Conservation (phyloP, 176 grass and related monocot genomes). For the Carex parvula region DNA sequence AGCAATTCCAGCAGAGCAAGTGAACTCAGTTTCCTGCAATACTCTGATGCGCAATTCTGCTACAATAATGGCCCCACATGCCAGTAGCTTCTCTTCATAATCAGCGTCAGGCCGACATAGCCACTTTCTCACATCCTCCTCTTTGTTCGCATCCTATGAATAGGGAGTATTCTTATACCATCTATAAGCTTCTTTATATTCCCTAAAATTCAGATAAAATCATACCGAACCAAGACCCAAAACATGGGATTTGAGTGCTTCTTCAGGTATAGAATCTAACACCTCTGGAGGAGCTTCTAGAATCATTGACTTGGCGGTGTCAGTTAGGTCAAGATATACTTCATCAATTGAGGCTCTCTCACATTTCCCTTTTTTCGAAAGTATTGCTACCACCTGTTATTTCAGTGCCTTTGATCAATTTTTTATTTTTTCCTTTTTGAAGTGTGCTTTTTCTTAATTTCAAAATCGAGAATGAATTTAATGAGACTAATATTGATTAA, state of each 20-base stretch:
- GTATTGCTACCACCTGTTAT: conserved; percentile 66
- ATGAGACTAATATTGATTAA: neutral
- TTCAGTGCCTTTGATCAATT: neutral
- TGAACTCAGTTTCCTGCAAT: conserved; percentile 77
- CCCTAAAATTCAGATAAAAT: neutral
- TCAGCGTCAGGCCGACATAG: conserved; percentile 51
- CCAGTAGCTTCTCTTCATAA: conserved; percentile 68
- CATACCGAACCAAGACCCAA: conserved; percentile 45
- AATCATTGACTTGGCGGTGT: conserved; percentile 74
- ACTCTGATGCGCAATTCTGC: conserved; percentile 65
- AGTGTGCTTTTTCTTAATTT: neutral
- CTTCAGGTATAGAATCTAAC: conserved; percentile 42
- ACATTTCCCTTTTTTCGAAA: conserved; percentile 75
- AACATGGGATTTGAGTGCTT: conserved; percentile 71
- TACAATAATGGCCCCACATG: conserved; percentile 86
- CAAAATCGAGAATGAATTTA: neutral
- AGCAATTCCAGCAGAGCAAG: conserved; percentile 90
- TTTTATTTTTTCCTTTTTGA: neutral
- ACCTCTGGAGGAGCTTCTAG: conserved; percentile 51
- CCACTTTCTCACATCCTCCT: conserved; percentile 65
- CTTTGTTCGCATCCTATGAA: conserved; percentile 40
- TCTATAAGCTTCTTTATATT: neutral
- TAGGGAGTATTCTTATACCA: neutral
- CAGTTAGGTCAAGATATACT: conserved; percentile 96
- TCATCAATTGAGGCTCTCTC: conserved; percentile 93